Base-by-base conservation (phyloP, 345 rosid species). In the Citrus inodora region DNA sequence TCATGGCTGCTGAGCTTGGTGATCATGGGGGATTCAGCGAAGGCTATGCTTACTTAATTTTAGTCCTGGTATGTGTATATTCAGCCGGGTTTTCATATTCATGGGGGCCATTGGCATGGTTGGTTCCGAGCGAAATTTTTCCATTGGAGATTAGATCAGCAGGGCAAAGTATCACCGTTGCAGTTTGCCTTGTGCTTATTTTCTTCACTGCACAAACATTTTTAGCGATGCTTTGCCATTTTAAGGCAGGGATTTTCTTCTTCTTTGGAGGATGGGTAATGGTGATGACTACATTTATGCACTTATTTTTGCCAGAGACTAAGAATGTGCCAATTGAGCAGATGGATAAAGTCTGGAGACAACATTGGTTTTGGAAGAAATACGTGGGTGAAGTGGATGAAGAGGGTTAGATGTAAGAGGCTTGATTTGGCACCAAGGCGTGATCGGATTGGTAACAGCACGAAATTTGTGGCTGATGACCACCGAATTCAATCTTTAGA, bases 41-140 rank as follows among this genome's bases (percentile, higher is more conserved):
- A 56, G 61, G 61, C 61, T 56, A 56, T 7, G 61, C 61, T 56
- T 56, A 56, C 51, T 46, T 46, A 13, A 46, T 46, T 46, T 46
- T 46, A 46, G 51, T 46, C 51, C 51, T 46, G 51, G 51, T 89
- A 48, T 89, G 92, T 67, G 60, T 78, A 7, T 90, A 84, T 51
- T 87, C 88, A 27, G 86, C 90, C 0, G 94, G 84, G 4, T 89
- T 83, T 72, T 91, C 94, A 0, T 89, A 91, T 90, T 91, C 94
- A 13, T 46, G 51, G 51, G 48, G 51, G 51, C 51, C 51, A 46
- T 46, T 46, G 17, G 5, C 51, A 46, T 11, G 16, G 51, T 46
- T 46, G 17, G 51, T 46, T 46, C 51, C 51, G 51, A 46, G 51
- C 51, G 51, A 46, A 46, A 46, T 46, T 46, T 46, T 46, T 13